Percentiles rank a stretch among this genome's conserved stretches.
These are phyloP conservation scores for Dictyostelium citrinum DNA, from an alignment of 78 protist species.

Conservation along the genomic window DNA sequence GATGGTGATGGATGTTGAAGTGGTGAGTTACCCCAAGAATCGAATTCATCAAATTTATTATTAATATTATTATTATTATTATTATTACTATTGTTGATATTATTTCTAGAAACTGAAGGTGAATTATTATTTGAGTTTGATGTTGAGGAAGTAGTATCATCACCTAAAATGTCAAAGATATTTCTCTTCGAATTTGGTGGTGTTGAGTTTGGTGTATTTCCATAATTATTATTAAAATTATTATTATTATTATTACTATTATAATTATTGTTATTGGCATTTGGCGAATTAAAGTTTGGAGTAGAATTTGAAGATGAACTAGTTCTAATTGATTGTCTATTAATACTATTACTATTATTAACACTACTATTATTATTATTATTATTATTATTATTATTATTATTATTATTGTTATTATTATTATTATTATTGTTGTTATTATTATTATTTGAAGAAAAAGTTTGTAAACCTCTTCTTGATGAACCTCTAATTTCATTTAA, in stretches of 20 bases:
- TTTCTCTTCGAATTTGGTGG: neutral
- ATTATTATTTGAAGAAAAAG: neutral
- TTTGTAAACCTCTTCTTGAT: constrained; percentile 3
- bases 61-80: neutral
- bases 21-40: neutral
- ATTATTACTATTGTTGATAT: neutral
- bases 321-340: neutral
- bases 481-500: constrained; percentile 18
- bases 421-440: neutral
- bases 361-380: neutral
- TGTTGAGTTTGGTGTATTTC: neutral
- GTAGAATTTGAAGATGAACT: neutral
- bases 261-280: neutral
- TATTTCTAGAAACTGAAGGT: neutral
- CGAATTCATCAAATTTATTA: neutral
- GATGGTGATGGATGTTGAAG: neutral
- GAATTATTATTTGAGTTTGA: neutral
- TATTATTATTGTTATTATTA: neutral
- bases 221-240: neutral
- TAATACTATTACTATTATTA: neutral
- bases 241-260: neutral
- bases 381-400: neutral
- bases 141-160: neutral
- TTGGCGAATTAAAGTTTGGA: neutral
- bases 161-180: constrained; percentile 1